Evolutionary conservation across 352 stramenopile genomes (phyloP).

Genomic region (Pythium insidiosum): DNA sequence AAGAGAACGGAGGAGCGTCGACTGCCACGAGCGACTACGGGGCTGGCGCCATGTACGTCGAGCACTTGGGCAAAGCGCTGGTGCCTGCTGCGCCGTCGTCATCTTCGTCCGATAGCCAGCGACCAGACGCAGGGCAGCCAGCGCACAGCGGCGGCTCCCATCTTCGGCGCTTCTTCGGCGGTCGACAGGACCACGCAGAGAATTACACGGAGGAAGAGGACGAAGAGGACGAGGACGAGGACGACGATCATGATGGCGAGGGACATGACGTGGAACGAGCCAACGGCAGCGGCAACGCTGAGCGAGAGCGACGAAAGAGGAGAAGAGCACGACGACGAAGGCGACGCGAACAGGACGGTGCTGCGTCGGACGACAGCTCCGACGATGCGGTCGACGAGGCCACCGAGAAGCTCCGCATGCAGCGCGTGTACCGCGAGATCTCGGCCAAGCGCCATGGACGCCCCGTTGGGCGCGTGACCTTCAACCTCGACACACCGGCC

Average conservation of each 20-base stretch:
- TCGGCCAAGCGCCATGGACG: slow-evolving; percentile 17
- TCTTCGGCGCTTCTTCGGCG: slow-evolving; percentile 16
- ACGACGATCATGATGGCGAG: no score
- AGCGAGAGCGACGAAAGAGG: neutral
- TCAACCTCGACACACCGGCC: slow-evolving; percentile 2
- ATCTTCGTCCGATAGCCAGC: no score
- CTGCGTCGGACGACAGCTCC: no score
- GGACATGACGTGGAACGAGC: slow-evolving; percentile 1
- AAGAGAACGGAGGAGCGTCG: no score
- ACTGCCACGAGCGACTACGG: no score
- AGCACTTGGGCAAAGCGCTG: no score
- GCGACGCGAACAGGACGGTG: neutral
- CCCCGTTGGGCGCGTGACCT: slow-evolving; percentile 6
- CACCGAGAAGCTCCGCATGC: slow-evolving; percentile 34
- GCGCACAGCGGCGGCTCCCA: slow-evolving; percentile 9
- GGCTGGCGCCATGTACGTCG: no score
- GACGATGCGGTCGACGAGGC: slow-evolving; percentile 2
- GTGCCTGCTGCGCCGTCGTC: no score
- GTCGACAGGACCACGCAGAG: neutral
- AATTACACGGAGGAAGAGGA: neutral
- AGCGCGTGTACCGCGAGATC: slow-evolving; percentile 42
- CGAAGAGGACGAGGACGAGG: no score
- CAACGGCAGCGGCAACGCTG: neutral
- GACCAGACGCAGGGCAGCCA: neutral
- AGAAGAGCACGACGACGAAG: slow-evolving; percentile 1